These are phyloP conservation scores for Hibiscus syriacus DNA, from an alignment of 345 rosid species.

Conservation along the genomic window DNA sequence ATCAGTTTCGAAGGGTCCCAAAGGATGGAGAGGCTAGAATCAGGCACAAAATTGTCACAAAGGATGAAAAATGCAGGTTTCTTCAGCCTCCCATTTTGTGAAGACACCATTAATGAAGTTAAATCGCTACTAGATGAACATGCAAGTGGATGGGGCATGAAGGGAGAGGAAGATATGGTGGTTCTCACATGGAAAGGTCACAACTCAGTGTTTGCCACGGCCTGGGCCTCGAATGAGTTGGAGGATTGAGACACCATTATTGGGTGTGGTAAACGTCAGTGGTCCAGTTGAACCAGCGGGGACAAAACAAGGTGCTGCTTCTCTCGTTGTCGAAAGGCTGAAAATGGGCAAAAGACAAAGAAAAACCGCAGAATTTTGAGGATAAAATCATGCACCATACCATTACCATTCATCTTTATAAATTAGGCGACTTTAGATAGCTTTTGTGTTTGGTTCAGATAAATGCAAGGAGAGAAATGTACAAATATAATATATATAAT, in stretches of 20 bases:
- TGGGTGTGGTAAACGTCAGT: not conserved
- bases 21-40: slow-evolving; percentile 49
- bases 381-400: slow-evolving; percentile 10
- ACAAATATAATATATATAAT: not conserved
- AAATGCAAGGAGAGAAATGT: slow-evolving; percentile 12
- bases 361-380: slow-evolving; percentile 19
- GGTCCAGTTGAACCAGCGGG: slow-evolving; percentile 18
- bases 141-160: slow-evolving; percentile 78
- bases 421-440: not conserved
- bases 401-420: not conserved
- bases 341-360: slow-evolving; percentile 17
- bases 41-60: slow-evolving; percentile 31
- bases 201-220: slow-evolving; percentile 59
- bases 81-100: slow-evolving; percentile 36
- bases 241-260: slow-evolving; percentile 24
- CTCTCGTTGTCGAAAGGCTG: slow-evolving; percentile 21
- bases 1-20: slow-evolving; percentile 42
- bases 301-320: slow-evolving; percentile 14
- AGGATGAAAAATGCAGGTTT: slow-evolving; percentile 49
- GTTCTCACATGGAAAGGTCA: slow-evolving; percentile 79
- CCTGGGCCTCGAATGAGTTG: slow-evolving; percentile 37
- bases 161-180: slow-evolving; percentile 53
- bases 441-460: slow-evolving; percentile 14
- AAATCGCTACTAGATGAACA: slow-evolving; percentile 54
- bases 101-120: slow-evolving; percentile 45